Conservation (phyloP, 768 basidiomycete species). For the Hericium erinaceus region DNA sequence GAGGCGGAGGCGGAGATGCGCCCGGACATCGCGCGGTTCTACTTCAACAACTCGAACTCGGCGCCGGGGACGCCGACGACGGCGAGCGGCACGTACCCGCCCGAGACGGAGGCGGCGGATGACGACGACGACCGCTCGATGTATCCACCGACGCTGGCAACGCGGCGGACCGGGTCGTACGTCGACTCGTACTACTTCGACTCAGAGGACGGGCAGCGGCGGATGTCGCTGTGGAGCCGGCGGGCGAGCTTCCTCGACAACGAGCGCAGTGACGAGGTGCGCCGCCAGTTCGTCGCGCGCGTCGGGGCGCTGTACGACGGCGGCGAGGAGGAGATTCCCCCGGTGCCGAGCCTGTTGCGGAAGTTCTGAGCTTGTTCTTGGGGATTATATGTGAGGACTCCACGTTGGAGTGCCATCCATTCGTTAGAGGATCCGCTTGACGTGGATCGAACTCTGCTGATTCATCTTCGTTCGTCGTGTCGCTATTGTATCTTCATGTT, state of each 20-base stretch:
- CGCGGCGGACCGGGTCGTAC: not conserved
- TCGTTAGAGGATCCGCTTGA: too few species aligned
- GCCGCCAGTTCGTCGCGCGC: conserved; percentile 3
- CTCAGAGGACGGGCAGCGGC: not conserved
- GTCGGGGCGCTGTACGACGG: conserved; percentile 4
- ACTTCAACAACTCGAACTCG: not conserved
- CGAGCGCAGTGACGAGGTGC: conserved; percentile 4
- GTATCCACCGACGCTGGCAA: not conserved
- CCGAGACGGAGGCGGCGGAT: not conserved
- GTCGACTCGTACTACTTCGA: conserved; percentile 4
- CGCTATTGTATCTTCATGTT: too few species aligned
- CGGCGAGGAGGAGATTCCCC: not conserved
- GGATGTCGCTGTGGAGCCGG: not conserved
- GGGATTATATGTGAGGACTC: too few species aligned
- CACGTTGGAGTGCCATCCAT: too few species aligned
- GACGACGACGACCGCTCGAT: conserved; percentile 9
- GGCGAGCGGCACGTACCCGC: not conserved
- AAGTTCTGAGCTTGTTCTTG: too few species aligned
- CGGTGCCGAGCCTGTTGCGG: conserved; percentile 6
- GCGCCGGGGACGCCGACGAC: not conserved
- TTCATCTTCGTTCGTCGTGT: too few species aligned
- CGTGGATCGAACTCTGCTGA: too few species aligned
- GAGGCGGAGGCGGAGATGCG: conserved; percentile 3
- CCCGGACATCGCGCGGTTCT: conserved; percentile 11
- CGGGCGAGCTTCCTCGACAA: conserved; percentile 6